Evolutionary conservation across 768 basidiomycete genomes (phyloP), one percentile per base, ranked within the genome.

Genomic region (Mycena belliarum): DNA sequence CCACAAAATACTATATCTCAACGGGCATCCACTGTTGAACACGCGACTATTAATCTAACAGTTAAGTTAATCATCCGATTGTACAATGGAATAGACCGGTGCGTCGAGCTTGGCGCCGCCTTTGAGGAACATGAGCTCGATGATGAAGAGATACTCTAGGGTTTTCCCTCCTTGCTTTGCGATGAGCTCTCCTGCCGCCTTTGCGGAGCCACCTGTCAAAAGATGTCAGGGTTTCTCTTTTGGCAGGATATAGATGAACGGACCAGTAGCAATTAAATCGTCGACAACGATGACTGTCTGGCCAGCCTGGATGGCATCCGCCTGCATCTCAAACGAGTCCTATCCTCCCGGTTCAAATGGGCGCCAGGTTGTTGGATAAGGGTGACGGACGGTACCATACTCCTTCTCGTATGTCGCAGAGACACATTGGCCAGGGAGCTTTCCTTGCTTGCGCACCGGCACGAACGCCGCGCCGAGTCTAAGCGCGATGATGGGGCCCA

Each of bases 301-400:
- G 26, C 94, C 93, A 6, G 87, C 81, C 63, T 82, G 73, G 68
- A 99, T 91, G 11, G 89, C 87, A 50, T 87, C 91, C 20, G 83
- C 80, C 74, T 98, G 97, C 84, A 98, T 95, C 74, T 98, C 94
- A 66, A 98, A 97, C n/a, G 82, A 77, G 68, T 98, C 96, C 93
- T 95, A 57, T 29, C 5, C 42, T 35, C 18, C 20, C 14, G 43
- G n/a, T 28, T n/a, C 45, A n/a, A 33, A 21, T 43, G 24, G 49
- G 12, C 33, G 47, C 54, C 15, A 38, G 43, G 16, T 41, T 23
- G 28, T n/a, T n/a, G 8, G 49, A 56, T 37, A 44, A 20, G 35
- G 4, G 47, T 16, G 6, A 74, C 86, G 69, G 64, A 93, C 93
- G n/a, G 73, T 67, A 43, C 95, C 95, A 64, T 98, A 97, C 70